Evolutionary conservation across 106 monocot species (phyloP).

Genomic region (Posidonia australis): DNA sequence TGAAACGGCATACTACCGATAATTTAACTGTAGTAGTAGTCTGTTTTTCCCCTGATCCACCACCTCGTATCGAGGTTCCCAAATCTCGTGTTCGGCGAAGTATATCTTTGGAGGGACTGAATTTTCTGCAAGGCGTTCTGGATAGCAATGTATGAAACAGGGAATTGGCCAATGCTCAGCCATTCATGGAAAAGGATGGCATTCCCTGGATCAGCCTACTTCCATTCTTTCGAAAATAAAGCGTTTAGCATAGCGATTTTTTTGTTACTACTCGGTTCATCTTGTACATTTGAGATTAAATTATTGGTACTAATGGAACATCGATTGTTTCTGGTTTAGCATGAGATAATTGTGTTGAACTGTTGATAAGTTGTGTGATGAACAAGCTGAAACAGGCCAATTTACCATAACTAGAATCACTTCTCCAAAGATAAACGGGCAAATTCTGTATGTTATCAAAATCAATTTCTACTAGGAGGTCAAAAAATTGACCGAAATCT

Average conservation of each 20-base stretch:
- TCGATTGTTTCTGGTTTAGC: too few species aligned
- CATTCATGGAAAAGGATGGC: not conserved
- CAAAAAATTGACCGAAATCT: too few species aligned
- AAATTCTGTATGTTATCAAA: too few species aligned
- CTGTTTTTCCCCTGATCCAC: conserved; percentile 9
- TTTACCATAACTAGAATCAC: too few species aligned
- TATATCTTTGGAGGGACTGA: conserved; percentile 54
- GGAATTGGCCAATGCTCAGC: not conserved
- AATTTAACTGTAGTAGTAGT: conserved; percentile 12
- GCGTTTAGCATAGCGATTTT: not conserved
- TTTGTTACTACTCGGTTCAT: not conserved
- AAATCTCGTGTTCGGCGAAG: conserved; percentile 59
- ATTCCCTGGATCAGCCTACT: not conserved
- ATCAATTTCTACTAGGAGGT: too few species aligned
- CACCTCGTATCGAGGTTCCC: conserved; percentile 46
- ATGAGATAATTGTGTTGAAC: too few species aligned
- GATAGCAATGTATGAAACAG: conserved; percentile 23
- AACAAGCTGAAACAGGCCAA: too few species aligned
- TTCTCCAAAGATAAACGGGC: too few species aligned
- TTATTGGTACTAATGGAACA: not conserved
- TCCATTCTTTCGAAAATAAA: not conserved
- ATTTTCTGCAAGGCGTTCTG: conserved; percentile 48
- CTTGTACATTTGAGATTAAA: not conserved
- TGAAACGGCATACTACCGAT: conserved; percentile 5
- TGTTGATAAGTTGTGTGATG: too few species aligned